phyloP scores from a whole-genome alignment of 2,329 filamentous ascomycete species.

The Leptographium galeiforme region DNA sequence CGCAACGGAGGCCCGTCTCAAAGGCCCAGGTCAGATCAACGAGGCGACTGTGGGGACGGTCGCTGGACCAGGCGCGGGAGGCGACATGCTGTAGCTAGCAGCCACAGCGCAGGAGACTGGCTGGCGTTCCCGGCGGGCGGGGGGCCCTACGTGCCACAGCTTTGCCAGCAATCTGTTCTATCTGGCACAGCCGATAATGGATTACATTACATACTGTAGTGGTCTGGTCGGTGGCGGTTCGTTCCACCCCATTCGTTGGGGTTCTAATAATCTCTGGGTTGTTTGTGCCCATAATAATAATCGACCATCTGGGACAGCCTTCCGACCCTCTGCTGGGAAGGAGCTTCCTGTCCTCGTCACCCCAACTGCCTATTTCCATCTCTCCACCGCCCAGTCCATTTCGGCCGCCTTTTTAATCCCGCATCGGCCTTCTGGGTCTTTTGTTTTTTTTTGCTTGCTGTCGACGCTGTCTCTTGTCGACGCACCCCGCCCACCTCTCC shows the following conservation, averaged over 20 bases:
- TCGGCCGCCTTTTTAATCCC: background rate
- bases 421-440: background rate
- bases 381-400: background rate
- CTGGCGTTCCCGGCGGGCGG: too few relatives aligned
- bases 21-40: background rate
- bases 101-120: too few relatives aligned
- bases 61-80: background rate
- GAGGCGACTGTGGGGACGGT: background rate
- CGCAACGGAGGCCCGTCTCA: background rate
- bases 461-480: background rate
- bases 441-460: background rate
- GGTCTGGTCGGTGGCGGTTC: background rate
- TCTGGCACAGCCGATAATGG: too few relatives aligned
- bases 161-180: too few relatives aligned
- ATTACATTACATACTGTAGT: background rate
- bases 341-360: background rate
- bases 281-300: background rate
- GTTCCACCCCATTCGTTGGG: conserved; percentile 5
- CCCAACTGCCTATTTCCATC: background rate
- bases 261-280: background rate
- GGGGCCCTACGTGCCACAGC: too few relatives aligned
- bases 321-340: background rate
- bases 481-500: background rate
- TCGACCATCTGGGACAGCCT: background rate
- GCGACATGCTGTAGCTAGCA: too few relatives aligned